phyloP scores from a whole-genome alignment of 2,329 filamentous ascomycete species.

The Monosporascus ibericus region DNA sequence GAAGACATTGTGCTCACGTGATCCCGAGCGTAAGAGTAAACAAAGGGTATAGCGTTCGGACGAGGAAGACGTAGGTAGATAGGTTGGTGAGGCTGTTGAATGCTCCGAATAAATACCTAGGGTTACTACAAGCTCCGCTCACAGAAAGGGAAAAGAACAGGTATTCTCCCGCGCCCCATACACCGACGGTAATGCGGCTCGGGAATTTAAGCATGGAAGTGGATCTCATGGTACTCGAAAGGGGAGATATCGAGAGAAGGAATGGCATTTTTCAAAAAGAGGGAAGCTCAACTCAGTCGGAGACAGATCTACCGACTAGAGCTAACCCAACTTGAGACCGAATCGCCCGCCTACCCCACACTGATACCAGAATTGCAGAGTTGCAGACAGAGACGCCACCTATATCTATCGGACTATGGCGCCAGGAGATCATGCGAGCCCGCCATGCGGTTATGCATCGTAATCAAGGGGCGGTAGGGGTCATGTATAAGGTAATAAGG shows the following conservation, averaged over 20 bases:
- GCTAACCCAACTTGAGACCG: neutral
- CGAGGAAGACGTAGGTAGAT: neutral
- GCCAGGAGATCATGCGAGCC: neutral
- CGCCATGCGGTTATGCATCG: neutral
- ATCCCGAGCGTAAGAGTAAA: neutral
- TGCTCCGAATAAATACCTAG: neutral
- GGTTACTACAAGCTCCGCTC: neutral
- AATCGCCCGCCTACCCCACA: neutral
- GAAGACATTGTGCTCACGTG: constrained; percentile 34
- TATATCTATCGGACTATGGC: neutral
- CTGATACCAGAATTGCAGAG: neutral
- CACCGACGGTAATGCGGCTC: neutral
- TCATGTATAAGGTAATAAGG: neutral
- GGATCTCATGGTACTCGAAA: neutral
- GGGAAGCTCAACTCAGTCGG: neutral
- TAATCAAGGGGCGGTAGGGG: neutral
- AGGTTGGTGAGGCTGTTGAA: neutral
- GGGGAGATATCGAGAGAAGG: neutral
- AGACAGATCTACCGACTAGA: neutral
- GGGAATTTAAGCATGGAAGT: neutral
- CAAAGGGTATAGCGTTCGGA: neutral
- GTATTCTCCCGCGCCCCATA: neutral
- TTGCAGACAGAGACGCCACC: neutral
- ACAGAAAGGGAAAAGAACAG: neutral
- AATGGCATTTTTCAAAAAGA: neutral